Percentiles rank a stretch among this genome's conserved stretches.
Conservation (phyloP, 306 rosid species). For the Glycine soja region DNA sequence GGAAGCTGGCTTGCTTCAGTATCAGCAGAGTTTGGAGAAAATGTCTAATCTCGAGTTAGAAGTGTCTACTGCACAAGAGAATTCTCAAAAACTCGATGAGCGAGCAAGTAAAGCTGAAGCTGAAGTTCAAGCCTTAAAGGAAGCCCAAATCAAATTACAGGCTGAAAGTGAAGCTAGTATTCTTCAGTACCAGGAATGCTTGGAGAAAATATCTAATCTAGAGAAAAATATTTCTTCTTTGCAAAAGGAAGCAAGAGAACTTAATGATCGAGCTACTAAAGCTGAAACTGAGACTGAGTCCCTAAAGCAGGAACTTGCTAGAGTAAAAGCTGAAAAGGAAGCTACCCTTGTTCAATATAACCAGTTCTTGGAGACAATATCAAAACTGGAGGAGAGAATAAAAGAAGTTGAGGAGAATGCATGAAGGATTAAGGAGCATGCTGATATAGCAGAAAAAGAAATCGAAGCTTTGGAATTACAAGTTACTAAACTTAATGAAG, state of each 20-base stretch:
- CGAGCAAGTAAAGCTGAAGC: conserved; percentile 81
- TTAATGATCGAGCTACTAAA: conserved; percentile 67
- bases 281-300: conserved; percentile 72
- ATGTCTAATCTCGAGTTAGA: conserved; percentile 77
- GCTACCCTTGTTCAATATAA: conserved; percentile 67
- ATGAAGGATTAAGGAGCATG: conserved; percentile 60
- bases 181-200: conserved; percentile 74
- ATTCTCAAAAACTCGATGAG: conserved; percentile 66
- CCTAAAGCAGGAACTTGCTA: conserved; percentile 71
- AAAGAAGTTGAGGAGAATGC: conserved; percentile 70
- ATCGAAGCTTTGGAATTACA: conserved; percentile 67
- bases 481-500: conserved; percentile 70
- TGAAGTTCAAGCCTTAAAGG: conserved; percentile 78
- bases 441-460: conserved; percentile 65
- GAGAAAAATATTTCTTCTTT: conserved; percentile 65
- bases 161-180: conserved; percentile 75
- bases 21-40: conserved; percentile 76
- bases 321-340: conserved; percentile 79
- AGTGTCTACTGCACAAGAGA: conserved; percentile 68
- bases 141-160: conserved; percentile 62
- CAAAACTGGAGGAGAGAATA: conserved; percentile 69
- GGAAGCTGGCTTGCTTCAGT: conserved; percentile 86
- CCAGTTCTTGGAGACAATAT: conserved; percentile 61
- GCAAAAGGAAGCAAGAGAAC: conserved; percentile 67
- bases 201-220: conserved; percentile 73